phyloP scores from a whole-genome alignment of 495 filamentous ascomycete genomes.

The Tuber microsphaerosporum region DNA sequence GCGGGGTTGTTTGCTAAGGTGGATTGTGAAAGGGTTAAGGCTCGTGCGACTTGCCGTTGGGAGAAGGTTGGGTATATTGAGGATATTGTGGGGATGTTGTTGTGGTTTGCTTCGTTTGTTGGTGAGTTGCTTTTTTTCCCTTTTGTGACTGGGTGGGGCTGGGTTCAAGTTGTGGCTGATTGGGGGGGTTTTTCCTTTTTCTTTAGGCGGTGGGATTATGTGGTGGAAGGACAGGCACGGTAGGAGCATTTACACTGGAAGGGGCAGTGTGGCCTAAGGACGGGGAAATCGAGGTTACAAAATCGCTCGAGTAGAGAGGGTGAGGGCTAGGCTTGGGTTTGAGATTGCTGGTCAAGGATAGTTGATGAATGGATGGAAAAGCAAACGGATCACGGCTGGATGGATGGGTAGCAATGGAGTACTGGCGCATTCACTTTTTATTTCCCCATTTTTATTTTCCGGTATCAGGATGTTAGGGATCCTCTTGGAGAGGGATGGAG shows the following conservation, averaged over 20 bases:
- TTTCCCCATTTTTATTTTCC: neutral
- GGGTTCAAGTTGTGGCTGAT: neutral
- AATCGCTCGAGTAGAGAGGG: neutral
- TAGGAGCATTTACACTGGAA: slow-evolving; percentile 25
- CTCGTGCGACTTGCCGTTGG: slow-evolving; percentile 45
- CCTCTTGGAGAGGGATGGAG: neutral
- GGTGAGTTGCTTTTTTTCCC: slow-evolving; percentile 19
- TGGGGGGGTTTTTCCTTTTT: neutral
- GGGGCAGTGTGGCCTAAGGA: slow-evolving; percentile 26
- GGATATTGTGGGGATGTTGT: slow-evolving; percentile 55
- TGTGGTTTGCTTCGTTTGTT: slow-evolving; percentile 52
- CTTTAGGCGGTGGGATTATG: slow-evolving; percentile 26
- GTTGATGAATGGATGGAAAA: neutral
- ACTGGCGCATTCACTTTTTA: slow-evolving; percentile 5
- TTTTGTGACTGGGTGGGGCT: neutral
- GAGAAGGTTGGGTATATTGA: slow-evolving; percentile 66
- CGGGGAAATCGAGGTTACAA: neutral
- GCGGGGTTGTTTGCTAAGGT: slow-evolving; percentile 56
- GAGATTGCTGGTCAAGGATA: neutral
- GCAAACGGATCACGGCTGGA: neutral
- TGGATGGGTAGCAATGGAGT: neutral
- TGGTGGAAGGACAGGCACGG: slow-evolving; percentile 33
- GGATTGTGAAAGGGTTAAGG: slow-evolving; percentile 46
- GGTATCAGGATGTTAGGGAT: neutral
- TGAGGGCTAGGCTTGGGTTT: neutral